phyloP scores from a whole-genome alignment of 495 filamentous ascomycete species.

The Talaromyces trachyspermus region DNA sequence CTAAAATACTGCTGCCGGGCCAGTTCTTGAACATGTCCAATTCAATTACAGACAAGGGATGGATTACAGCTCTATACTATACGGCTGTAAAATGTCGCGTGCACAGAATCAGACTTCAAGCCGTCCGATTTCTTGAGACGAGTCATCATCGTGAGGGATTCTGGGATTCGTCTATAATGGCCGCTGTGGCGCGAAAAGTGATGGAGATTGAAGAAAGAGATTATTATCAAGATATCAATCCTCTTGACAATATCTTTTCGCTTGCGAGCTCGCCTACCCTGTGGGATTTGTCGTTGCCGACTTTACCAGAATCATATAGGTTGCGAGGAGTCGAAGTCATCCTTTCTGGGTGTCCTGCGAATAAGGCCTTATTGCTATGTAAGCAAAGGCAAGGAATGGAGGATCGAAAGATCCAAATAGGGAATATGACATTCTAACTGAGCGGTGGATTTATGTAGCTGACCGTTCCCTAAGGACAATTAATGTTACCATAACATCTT shows the following conservation, averaged over 20 bases:
- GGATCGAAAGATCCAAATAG: background rate
- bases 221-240: slow-evolving; percentile 10
- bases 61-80: slow-evolving; percentile 38
- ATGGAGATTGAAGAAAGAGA: slow-evolving; percentile 32
- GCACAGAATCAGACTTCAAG: slow-evolving; percentile 25
- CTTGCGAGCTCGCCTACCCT: slow-evolving; percentile 1
- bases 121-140: slow-evolving; percentile 24
- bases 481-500: background rate
- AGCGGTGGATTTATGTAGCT: background rate
- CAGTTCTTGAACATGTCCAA: slow-evolving; percentile 6
- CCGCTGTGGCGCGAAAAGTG: slow-evolving; percentile 21
- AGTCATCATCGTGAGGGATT: slow-evolving; percentile 36
- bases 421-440: slow-evolving; percentile 2
- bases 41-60: slow-evolving; percentile 30
- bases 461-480: background rate
- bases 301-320: background rate
- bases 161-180: slow-evolving; percentile 30
- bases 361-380: background rate
- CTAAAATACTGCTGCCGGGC: background rate
- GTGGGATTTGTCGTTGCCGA: slow-evolving; percentile 2
- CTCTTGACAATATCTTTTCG: background rate
- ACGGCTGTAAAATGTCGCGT: slow-evolving; percentile 40
- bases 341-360: background rate
- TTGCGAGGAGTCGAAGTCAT: background rate
- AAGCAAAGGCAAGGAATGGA: slow-evolving; percentile 1